Base-by-base conservation (phyloP, 192 early-diverging fungal species). In the Backusella morwellensis region DNA sequence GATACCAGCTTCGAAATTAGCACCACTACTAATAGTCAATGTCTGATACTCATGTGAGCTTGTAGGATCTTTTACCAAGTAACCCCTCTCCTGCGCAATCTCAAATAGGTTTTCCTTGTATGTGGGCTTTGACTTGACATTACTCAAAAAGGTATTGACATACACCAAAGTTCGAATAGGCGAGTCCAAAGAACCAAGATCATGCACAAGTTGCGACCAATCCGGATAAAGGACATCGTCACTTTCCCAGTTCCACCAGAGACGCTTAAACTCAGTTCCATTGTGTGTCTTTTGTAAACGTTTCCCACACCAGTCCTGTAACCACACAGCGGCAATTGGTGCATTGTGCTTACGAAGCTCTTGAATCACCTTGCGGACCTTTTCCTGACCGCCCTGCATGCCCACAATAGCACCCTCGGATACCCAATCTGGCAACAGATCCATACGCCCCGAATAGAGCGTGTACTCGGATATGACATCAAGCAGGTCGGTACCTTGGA, bases 161-260 rank as follows among this genome's bases (percentile, higher is more conserved):
- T 82, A 82, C n/a, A 66, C 50, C 17, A 83, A 42, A n/a, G 47
- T 47, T 7, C 77, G 63, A 21, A 83, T 59, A 38, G 41, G 4
- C 34, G 4, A 26, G 14, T 29, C 29, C 26, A 68, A 26, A 3
- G 66, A 19, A 6, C 11, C 9, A 40, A 75, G 42, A 19, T 75
- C n/a, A 11, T 75, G 35, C 5, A 84, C 77, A 9, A 84, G 47
- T 15, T 74, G 26, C 7, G 23, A 34, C 77, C 80, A 82, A 35
- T 84, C 44, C 11, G 74, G 63, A 70, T 84, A 84, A n/a, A 84
- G 47, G 2, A 17, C 73, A 66, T 68, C 36, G 66, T 84, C 81
- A 66, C 42, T 78, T 36, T 84, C 81, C 83, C 83, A 84, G 42
- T 84, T 82, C 82, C 80, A 81, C 82, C 82, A 83, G n/a, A 82